These are phyloP conservation scores for Raffaelea ambrosiae DNA, from an alignment of 2,329 filamentous ascomycete genomes.

Conservation along the genomic window DNA sequence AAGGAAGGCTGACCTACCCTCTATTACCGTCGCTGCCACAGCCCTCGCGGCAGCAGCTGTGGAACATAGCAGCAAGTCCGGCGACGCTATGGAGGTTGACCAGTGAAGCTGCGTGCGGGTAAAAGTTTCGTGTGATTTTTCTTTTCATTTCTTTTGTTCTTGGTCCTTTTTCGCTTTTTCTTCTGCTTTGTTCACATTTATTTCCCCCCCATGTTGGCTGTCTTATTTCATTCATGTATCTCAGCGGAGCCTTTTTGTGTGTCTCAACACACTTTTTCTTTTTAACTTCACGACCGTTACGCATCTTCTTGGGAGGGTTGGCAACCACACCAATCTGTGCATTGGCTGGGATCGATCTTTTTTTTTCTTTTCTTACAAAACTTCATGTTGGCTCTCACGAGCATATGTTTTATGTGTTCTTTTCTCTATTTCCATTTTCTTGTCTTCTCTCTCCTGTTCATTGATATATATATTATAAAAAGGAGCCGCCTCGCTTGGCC, in stretches of 20 bases:
- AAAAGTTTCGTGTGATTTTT: not conserved
- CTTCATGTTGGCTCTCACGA: not conserved
- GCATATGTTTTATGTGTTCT: not conserved
- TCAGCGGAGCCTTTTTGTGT: not conserved
- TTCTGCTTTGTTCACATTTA: not conserved
- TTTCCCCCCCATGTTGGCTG: not conserved
- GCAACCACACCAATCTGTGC: not conserved
- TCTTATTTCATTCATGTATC: not conserved
- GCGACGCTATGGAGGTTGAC: slow-evolving; percentile 9
- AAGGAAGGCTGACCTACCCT: not conserved
- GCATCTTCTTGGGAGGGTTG: not conserved
- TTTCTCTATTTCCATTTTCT: not conserved
- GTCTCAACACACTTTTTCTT: not conserved
- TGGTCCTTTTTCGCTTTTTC: slow-evolving; percentile 2
- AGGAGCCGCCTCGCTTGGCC: no score
- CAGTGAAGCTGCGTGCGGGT: not conserved
- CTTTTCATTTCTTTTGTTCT: slow-evolving; percentile 2
- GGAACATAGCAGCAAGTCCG: not conserved
- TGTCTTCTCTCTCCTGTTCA: not conserved
- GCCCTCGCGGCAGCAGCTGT: slow-evolving; percentile 3
- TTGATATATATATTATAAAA: not conserved
- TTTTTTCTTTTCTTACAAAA: not conserved
- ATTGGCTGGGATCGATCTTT: not conserved
- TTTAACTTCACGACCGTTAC: not conserved
- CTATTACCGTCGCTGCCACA: slow-evolving; percentile 6